Base-by-base conservation (phyloP, 2,329 filamentous ascomycete species). In the Alternaria panax region DNA sequence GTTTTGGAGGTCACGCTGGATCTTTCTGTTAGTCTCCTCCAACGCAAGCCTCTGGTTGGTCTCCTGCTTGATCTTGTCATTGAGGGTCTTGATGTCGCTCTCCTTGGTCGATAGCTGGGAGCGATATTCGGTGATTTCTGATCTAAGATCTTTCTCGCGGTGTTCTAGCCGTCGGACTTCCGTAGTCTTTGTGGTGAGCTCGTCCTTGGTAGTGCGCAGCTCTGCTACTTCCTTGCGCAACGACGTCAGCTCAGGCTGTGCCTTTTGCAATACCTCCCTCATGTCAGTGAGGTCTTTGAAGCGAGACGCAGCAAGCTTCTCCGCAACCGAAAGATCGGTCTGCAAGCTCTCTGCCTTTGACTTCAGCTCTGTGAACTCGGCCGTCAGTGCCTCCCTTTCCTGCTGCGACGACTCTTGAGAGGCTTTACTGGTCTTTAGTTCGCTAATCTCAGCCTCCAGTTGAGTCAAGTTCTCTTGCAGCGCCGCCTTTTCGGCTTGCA, bases 281-380 rank as follows among this genome's bases (percentile, higher is more conserved):
- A 97, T 81, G 27, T 96, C 91, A 0, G 89, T 89, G 2, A 97
- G 81, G 60, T 98, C 93, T 76, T 93, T 96, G 82, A 93, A 98
- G 28, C 95, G 86, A 16, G 87, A 90, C 61, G 96, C 90, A 0
- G 95, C 92, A 12, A 98, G 85, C 77, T 96, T 88, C 75, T 97
- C 89, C 0, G 93, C 90, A 2, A 93, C 93, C 2, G 88, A 90
- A 3, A 98, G 84, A 73, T 99, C 94, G 0, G 90, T 92, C 72
- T 96, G 89, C 18, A 97, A 78, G 0, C 86, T 85, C 2, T 87
- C 82, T 0, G 89, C 87, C 75, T 90, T 92, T 20, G 84, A 79
- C 77, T 91, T 92, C 34, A 96, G 82, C 41, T 88, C 88, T 41
- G 93, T 85, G 60, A 92, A 87, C 55, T 93, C 89, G 3, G 79